phyloP scores from a whole-genome alignment of 2,329 filamentous ascomycete species.

The Pestalotiopsis sp. region DNA sequence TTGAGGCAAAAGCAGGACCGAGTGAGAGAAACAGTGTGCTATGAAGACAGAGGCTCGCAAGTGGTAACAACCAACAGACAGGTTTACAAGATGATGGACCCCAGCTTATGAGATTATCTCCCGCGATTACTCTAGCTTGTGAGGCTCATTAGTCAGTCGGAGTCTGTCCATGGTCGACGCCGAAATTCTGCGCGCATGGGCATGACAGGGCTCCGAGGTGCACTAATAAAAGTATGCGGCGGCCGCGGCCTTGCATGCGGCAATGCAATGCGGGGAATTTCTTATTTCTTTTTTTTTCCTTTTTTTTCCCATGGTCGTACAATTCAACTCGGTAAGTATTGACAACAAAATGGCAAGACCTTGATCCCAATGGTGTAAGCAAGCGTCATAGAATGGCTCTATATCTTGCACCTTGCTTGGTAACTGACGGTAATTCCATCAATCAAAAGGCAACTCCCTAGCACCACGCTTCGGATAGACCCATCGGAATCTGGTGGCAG shows the following conservation, averaged over 20 bases:
- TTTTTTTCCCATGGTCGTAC: background rate
- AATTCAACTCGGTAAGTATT: background rate
- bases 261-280: conserved; percentile 6
- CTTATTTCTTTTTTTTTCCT: background rate
- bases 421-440: too few species aligned
- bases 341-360: background rate
- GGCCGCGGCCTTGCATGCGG: conserved; percentile 4
- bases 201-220: background rate
- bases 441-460: background rate
- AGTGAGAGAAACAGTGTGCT: background rate
- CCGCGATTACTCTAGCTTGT: conserved; percentile 10
- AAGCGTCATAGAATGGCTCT: background rate
- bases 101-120: conserved; percentile 3
- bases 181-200: background rate
- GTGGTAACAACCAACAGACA: background rate
- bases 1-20: background rate
- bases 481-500: conserved; percentile 1
- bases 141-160: conserved; percentile 10
- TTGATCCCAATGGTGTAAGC: background rate
- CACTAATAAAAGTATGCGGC: background rate
- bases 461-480: background rate
- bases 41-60: background rate
- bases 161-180: background rate
- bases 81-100: background rate
- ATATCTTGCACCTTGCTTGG: background rate